Evolutionary conservation across 331 rosid species (phyloP).

Genomic region (Pyrus hybrid): DNA sequence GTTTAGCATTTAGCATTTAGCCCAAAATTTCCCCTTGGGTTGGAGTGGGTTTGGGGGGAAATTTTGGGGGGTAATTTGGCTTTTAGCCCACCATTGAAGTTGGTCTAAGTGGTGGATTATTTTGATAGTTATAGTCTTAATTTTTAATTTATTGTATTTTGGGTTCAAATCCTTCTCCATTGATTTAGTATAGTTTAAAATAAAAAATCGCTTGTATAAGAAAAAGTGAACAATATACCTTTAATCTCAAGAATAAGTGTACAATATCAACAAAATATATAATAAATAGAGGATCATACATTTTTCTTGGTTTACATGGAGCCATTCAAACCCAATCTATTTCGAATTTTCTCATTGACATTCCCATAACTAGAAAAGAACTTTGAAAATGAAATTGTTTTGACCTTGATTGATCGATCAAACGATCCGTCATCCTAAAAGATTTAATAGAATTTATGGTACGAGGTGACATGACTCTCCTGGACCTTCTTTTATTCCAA

Average conservation of each 20-base stretch:
- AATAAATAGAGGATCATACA: not conserved
- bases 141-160: no score
- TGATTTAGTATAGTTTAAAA: no score
- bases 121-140: not conserved
- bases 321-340: not conserved
- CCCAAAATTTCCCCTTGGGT: no score
- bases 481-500: conserved; percentile 16
- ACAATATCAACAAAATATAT: no score
- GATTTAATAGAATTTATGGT: not conserved
- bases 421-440: not conserved
- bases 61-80: no score
- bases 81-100: no score
- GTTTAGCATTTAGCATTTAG: no score
- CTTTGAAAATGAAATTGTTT: not conserved
- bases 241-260: no score
- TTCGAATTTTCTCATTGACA: conserved; percentile 7
- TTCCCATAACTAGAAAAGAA: not conserved
- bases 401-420: not conserved
- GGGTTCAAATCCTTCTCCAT: no score
- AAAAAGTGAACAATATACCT: no score
- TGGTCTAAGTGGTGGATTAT: not conserved
- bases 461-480: not conserved
- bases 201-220: no score
- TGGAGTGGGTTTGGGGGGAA: no score
- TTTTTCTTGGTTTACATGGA: not conserved